These are phyloP conservation scores for Rhododendron mucronatum DNA, from an alignment of 148 eudicot species.

Conservation along the genomic window DNA sequence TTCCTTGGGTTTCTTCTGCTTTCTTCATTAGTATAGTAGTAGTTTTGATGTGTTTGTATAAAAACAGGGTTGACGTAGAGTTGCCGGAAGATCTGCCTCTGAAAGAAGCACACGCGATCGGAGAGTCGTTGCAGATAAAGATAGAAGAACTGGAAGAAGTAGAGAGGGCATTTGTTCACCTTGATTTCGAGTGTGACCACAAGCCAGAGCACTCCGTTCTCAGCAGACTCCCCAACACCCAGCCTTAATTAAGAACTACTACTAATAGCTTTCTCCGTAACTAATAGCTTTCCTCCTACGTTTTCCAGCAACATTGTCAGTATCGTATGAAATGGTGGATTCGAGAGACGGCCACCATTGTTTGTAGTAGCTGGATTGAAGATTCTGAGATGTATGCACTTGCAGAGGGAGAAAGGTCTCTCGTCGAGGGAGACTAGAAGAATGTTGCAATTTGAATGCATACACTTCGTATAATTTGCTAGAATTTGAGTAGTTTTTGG, in stretches of 20 bases:
- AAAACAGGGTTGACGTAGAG: slow-evolving; percentile 57
- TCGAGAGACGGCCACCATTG: background rate
- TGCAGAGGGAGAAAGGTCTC: too few species aligned
- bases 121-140: slow-evolving; percentile 62
- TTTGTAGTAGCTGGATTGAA: background rate
- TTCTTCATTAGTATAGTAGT: background rate
- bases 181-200: slow-evolving; percentile 65
- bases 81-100: slow-evolving; percentile 57
- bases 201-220: slow-evolving; percentile 71
- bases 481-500: too few species aligned
- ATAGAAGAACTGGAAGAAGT: slow-evolving; percentile 64
- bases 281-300: background rate
- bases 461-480: too few species aligned
- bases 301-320: background rate
- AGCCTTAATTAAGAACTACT: slow-evolving; percentile 6
- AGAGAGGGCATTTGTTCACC: slow-evolving; percentile 65
- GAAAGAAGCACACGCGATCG: slow-evolving; percentile 60
- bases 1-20: background rate
- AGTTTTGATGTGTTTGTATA: background rate
- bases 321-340: background rate
- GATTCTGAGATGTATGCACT: background rate
- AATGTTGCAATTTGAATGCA: too few species aligned
- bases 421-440: too few species aligned
- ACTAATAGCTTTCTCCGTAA: too few species aligned
- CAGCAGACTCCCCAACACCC: slow-evolving; percentile 38